Evolutionary conservation across 2,329 filamentous ascomycete genomes (phyloP).

Genomic region (Colletotrichum plurivorum): DNA sequence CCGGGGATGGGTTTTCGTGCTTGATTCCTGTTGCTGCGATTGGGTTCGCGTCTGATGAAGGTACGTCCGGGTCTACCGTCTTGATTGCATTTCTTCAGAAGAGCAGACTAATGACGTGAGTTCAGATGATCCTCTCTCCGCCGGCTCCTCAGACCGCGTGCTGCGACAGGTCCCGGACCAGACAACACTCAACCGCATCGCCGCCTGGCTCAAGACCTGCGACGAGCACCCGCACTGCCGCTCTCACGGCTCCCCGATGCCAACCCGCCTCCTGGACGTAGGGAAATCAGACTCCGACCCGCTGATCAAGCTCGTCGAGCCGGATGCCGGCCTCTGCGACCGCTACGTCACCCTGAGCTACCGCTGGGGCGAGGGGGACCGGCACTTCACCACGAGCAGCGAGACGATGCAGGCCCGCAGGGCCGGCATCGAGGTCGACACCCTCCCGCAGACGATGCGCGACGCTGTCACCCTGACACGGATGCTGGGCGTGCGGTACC

Average conservation of each 20-base stretch:
- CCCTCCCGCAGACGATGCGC: conserved; percentile 43
- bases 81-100: neutral
- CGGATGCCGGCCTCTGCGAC: neutral
- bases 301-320: conserved; percentile 24
- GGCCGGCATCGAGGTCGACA: neutral
- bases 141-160: conserved; percentile 15
- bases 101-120: neutral
- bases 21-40: conserved; percentile 17
- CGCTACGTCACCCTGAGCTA: conserved; percentile 31
- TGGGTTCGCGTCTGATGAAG: conserved; percentile 28
- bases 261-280: conserved; percentile 21
- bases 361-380: conserved; percentile 21
- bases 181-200: conserved; percentile 12
- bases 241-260: neutral
- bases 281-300: neutral
- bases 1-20: neutral
- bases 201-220: conserved; percentile 26
- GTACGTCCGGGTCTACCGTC: neutral
- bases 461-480: conserved; percentile 46
- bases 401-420: conserved; percentile 21
- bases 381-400: conserved; percentile 24
- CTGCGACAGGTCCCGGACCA: conserved; percentile 23
- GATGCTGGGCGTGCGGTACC: conserved; percentile 44
- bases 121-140: conserved; percentile 17
- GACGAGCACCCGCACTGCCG: conserved; percentile 23